Evolutionary conservation across 2,329 filamentous ascomycete genomes (phyloP), one percentile per base, ranked within the genome.

Genomic region (Scytalidium sp.): DNA sequence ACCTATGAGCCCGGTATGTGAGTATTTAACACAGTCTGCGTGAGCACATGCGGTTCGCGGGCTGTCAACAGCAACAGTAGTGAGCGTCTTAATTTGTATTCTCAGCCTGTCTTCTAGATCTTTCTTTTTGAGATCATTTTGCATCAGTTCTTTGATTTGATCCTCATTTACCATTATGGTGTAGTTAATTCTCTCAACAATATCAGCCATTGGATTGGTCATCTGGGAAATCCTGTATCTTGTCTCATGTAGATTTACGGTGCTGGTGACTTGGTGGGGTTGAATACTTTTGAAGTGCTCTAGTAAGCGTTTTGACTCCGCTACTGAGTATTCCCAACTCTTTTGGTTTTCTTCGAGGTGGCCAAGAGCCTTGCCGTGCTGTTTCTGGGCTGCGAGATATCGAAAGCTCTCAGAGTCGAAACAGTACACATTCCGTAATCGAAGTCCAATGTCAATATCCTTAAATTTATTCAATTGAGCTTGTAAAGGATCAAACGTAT

Each of bases 321-420:
- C 48, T 6, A 56, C 51, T 3, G 69, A 73, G 13, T 67, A 58
- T 6, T 64, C 46, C 70, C 71, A 73, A 53, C 68, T 70, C 7
- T 63, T 59, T 2, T 53, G 51, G 42, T 61, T 64, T 43, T 71
- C 69, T 8, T 66, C 59, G 39, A 63, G 53, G 45, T 69, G 59
- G 5, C 50, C 54, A 58, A 72, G 62, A 8, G 54, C 46, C 17
- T 65, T 41, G 3, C 50, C 62, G 9, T 67, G 55, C 15, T 36
- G 13, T 50, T 69, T 69, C 29, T 52, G 51, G 1, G 70, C 69
- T 2, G 70, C 70, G 0, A 75, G 59, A 43, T 63, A 74, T 4
- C 70, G 68, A 50, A 74, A 74, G 29, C 67, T 68, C 56, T 74
- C 70, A 1, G 70, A 73, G 51, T 75, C 71, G 42, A 74, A 74